phyloP scores from a whole-genome alignment of 345 rosid genomes.

The Eucalyptus virginea region DNA sequence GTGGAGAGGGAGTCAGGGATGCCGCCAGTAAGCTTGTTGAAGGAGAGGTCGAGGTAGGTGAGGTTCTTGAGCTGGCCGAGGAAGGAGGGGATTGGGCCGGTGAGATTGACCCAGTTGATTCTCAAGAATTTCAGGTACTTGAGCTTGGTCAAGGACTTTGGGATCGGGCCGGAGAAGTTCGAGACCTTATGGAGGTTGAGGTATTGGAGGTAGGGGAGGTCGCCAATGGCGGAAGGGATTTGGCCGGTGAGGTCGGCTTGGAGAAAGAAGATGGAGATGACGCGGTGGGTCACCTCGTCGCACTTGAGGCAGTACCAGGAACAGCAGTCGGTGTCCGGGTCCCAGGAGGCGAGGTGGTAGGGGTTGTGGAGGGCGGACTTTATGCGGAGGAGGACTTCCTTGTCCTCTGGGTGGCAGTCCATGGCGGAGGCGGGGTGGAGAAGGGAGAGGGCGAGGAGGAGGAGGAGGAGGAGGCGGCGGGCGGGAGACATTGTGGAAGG shows the following conservation, averaged over 20 bases:
- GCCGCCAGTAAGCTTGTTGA: not conserved
- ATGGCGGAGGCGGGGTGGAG: not conserved
- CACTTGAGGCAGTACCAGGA: not conserved
- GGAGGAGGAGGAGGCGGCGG: not conserved
- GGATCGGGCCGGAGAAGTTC: slow-evolving; percentile 3
- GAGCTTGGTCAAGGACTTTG: not conserved
- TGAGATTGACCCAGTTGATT: not conserved
- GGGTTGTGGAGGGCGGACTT: not conserved
- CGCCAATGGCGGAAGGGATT: not conserved
- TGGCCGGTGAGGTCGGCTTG: not conserved
- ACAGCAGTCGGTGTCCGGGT: not conserved
- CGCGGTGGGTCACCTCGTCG: not conserved
- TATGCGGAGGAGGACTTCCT: not conserved
- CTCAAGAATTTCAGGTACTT: not conserved
- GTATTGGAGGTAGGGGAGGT: not conserved
- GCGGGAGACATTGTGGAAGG: not conserved
- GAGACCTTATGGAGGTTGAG: not conserved
- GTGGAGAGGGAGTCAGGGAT: not conserved
- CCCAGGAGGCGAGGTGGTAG: not conserved
- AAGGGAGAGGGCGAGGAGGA: not conserved
- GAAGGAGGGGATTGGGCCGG: not conserved
- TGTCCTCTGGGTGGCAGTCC: not conserved
- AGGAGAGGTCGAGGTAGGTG: not conserved
- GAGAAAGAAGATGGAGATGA: not conserved
- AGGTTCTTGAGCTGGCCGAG: not conserved